Conservation (phyloP, 257 asterid species). For the Linderniella brevidens region DNA sequence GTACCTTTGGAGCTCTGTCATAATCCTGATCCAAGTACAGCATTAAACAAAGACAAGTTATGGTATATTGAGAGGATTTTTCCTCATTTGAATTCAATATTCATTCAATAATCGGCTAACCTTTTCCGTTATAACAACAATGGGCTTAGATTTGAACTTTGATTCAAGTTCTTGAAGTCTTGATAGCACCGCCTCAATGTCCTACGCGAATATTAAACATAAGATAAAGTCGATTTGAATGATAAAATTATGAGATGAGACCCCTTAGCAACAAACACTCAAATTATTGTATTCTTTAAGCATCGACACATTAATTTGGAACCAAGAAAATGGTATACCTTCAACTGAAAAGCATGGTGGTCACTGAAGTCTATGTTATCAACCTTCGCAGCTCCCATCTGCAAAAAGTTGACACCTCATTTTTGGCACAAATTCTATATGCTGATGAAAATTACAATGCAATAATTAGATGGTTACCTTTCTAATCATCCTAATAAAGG, state of each 20-base stretch:
- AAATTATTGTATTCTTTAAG: neutral
- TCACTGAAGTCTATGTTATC: conserved; percentile 79
- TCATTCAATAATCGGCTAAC: conserved; percentile 15
- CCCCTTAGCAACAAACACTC: no score
- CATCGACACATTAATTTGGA: neutral
- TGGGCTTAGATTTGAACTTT: conserved; percentile 32
- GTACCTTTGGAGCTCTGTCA: conserved; percentile 58
- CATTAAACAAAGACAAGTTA: neutral
- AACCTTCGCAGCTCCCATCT: conserved; percentile 69
- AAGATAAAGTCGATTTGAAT: neutral
- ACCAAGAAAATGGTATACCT: conserved; percentile 22
- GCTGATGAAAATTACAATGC: neutral
- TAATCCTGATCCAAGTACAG: conserved; percentile 56
- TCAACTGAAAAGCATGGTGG: conserved; percentile 47
- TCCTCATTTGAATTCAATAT: neutral
- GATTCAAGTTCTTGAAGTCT: conserved; percentile 50
- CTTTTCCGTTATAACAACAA: conserved; percentile 76
- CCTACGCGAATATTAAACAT: conserved; percentile 27
- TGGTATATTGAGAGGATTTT: neutral
- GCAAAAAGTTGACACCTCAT: conserved; percentile 17
- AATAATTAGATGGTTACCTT: conserved; percentile 20
- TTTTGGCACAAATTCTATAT: neutral
- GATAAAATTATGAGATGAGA: no score
- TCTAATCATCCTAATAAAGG: conserved; percentile 45
- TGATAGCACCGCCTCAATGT: conserved; percentile 29